Percentiles rank a stretch among this genome's conserved stretches.
phyloP scores from a whole-genome alignment of 1,284 basidiomycete genomes.

The Athelia sp. region DNA sequence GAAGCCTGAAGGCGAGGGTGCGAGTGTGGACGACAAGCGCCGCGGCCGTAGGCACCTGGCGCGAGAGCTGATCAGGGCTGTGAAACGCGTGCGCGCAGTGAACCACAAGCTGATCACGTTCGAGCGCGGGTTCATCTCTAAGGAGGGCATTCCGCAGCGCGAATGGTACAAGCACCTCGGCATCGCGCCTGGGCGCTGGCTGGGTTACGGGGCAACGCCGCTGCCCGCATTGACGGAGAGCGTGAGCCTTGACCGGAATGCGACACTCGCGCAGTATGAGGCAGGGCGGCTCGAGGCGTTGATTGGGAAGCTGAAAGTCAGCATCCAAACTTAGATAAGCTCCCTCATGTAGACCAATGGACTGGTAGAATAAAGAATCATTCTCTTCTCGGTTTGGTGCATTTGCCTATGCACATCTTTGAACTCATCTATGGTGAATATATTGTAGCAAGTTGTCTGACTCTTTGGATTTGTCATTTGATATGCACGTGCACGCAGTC shows the following conservation, averaged over 20 bases:
- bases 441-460: too few relatives aligned
- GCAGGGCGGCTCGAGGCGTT: constrained; percentile 38
- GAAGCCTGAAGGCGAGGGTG: background rate
- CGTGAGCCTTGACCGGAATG: constrained; percentile 44
- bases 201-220: constrained; percentile 63
- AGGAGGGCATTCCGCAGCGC: constrained; percentile 73
- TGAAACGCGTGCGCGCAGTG: constrained; percentile 54
- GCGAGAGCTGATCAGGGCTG: constrained; percentile 52
- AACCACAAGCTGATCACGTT: constrained; percentile 75
- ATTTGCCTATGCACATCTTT: too few relatives aligned
- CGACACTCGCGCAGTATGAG: constrained; percentile 39
- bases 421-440: too few relatives aligned
- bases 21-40: constrained; percentile 5
- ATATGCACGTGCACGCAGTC: too few relatives aligned
- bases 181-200: constrained; percentile 87
- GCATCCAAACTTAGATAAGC: constrained; percentile 13
- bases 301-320: constrained; percentile 34
- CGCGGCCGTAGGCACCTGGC: background rate
- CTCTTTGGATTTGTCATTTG: too few relatives aligned
- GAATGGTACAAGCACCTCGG: constrained; percentile 86
- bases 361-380: too few relatives aligned
- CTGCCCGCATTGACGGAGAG: constrained; percentile 62
- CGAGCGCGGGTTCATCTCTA: constrained; percentile 82
- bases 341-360: too few relatives aligned
- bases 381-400: too few relatives aligned